phyloP scores from a whole-genome alignment of 1,139 yeast genomes.

The Nakaseomyces sp. region DNA sequence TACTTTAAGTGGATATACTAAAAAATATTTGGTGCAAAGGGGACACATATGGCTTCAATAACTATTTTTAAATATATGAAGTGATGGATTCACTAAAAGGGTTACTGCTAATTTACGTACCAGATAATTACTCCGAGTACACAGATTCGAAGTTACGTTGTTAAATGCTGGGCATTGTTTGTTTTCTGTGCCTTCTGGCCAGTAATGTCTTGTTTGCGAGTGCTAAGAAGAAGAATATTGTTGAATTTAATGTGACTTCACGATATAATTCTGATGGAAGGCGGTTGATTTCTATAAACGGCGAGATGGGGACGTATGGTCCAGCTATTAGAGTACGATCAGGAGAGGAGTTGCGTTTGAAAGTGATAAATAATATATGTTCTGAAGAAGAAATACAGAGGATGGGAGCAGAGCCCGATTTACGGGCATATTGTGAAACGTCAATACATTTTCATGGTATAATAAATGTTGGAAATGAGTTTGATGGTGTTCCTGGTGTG shows the following conservation, averaged over 20 bases:
- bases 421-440: conserved; percentile 23
- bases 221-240: conserved; percentile 1
- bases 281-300: conserved; percentile 21
- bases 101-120: too few relatives aligned
- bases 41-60: too few relatives aligned
- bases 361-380: conserved; percentile 19
- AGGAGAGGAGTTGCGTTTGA: conserved; percentile 20
- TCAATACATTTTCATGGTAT: conserved; percentile 45
- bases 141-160: too few relatives aligned
- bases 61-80: too few relatives aligned
- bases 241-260: conserved; percentile 14
- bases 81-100: too few relatives aligned
- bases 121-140: too few relatives aligned
- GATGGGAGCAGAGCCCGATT: conserved; percentile 9
- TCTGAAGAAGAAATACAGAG: conserved; percentile 11
- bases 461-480: conserved; percentile 35
- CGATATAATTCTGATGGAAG: conserved; percentile 12
- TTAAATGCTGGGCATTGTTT: conserved; percentile 5
- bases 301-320: conserved; percentile 15
- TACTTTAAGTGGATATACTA: too few relatives aligned
- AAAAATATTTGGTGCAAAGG: too few relatives aligned
- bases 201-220: neutral
- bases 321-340: conserved; percentile 18
- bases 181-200: neutral
- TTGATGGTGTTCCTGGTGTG: conserved; percentile 39